These are phyloP conservation scores for Phylloporus rhodoxanthus DNA, from an alignment of 768 basidiomycete species.

Conservation along the genomic window DNA sequence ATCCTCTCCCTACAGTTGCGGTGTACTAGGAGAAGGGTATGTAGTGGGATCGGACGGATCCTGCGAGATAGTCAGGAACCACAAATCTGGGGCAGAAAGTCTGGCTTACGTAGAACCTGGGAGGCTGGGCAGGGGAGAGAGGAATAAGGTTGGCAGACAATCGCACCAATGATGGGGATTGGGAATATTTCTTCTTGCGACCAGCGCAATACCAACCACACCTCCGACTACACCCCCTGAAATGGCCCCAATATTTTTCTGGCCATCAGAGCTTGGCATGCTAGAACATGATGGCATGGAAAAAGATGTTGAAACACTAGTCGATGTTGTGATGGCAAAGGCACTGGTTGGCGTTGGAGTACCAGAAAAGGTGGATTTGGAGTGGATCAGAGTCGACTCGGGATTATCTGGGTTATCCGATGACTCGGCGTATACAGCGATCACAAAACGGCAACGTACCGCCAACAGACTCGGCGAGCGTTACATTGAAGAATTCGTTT, in stretches of 20 bases:
- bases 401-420: slow-evolving; percentile 29
- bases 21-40: slow-evolving; percentile 28
- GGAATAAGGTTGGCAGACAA: too few species aligned
- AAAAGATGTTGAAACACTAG: neutral
- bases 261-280: slow-evolving; percentile 1
- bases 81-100: neutral
- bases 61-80: slow-evolving; percentile 14
- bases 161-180: slow-evolving; percentile 8
- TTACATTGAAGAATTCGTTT: slow-evolving; percentile 35
- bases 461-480: slow-evolving; percentile 31
- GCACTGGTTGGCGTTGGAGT: slow-evolving; percentile 8
- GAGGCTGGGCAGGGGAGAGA: slow-evolving; percentile 10
- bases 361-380: slow-evolving; percentile 23
- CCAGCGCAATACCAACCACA: slow-evolving; percentile 42
- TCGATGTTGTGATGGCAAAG: too few species aligned
- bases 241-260: slow-evolving; percentile 46
- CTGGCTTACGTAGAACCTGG: slow-evolving; percentile 26
- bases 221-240: slow-evolving; percentile 62
- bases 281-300: slow-evolving; percentile 5
- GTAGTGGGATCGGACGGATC: slow-evolving; percentile 35
- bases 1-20: slow-evolving; percentile 16
- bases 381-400: slow-evolving; percentile 37
- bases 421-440: neutral
- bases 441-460: slow-evolving; percentile 11
- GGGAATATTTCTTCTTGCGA: slow-evolving; percentile 32